Evolutionary conservation across 306 rosid species (phyloP), one percentile per base, ranked within the genome.

Genomic region (Vigna radiata): DNA sequence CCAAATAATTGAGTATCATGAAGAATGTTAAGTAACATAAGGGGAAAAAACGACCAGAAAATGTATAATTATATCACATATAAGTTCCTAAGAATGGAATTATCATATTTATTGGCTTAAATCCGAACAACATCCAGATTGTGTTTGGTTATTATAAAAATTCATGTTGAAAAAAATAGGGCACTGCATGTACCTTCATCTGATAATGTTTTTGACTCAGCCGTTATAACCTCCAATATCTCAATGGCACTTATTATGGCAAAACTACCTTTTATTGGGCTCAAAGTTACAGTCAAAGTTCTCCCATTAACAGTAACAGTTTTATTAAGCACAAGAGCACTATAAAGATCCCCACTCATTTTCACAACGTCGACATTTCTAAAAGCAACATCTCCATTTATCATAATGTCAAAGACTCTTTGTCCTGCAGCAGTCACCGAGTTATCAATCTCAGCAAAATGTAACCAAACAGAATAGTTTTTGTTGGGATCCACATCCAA

Each of bases 401-500:
- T 89, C 59, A 81, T 12, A 67, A 95, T 79, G 82, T 92, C 86
- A 66, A 95, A 95, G 56, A 92, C 93, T 83, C 99, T 87, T 84
- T 90, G 86, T 64, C 97, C 97, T 33, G 33, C 77, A 62, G 79
- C 79, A 73, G 77, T 83, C 39, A 95, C 77, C 10, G 91, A 75
- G 63, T 59, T 64, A 64, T 90, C 94, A 81, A 95, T 90, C 87
- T 95, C 99, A 3, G 99, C 96, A 71, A 95, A 92, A 82, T 92
- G 97, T 61, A 95, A 80, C 97, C 97, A 92, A 85, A 95, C 74
- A 15, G 99, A 95, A 83, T 92, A 92, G 89, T 95, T 92, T 81
- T 88, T 89, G 65, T 89, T 91, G 79, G 99, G 91, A 73, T 90
- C 97, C 75, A 95, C 99, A 9, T 92, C 94, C 86, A 88, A 77